Evolutionary conservation across 2,329 filamentous ascomycete species (phyloP).

Genomic region (Aureobasidium pullulans): DNA sequence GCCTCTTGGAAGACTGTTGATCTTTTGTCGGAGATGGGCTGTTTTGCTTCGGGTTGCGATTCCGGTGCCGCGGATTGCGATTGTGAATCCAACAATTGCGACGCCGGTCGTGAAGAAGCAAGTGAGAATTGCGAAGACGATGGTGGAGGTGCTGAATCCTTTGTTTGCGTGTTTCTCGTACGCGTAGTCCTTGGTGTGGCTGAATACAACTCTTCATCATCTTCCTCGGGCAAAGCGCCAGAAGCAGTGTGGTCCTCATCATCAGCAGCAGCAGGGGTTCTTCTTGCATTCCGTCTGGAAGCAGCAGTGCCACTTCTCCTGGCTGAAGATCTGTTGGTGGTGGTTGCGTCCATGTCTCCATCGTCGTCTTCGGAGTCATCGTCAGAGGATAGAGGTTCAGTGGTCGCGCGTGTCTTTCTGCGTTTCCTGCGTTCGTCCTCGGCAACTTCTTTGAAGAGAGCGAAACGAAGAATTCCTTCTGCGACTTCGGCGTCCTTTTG

Average conservation of each 20-base stretch:
- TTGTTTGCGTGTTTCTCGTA: conserved; percentile 23
- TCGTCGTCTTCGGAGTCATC: conserved; percentile 50
- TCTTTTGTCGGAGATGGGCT: conserved; percentile 53
- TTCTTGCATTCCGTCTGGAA: background rate
- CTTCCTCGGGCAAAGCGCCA: conserved; percentile 39
- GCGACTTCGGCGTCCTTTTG: conserved; percentile 82
- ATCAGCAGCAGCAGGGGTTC: conserved; percentile 11
- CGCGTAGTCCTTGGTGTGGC: conserved; percentile 36
- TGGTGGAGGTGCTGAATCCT: conserved; percentile 26
- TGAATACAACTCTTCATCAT: conserved; percentile 49
- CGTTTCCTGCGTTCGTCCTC: conserved; percentile 72
- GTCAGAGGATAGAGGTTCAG: conserved; percentile 48
- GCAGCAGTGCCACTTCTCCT: conserved; percentile 20
- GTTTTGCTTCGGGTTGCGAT: conserved; percentile 24
- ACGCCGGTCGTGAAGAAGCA: conserved; percentile 72
- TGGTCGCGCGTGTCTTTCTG: conserved; percentile 61
- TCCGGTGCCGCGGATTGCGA: conserved; percentile 16
- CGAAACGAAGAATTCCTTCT: conserved; percentile 85
- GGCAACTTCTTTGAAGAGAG: conserved; percentile 92
- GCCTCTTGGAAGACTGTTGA: conserved; percentile 69
- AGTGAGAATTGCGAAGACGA: conserved; percentile 58
- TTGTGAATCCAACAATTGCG: conserved; percentile 56
- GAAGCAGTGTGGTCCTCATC: conserved; percentile 21
- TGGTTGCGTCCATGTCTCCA: conserved; percentile 49
- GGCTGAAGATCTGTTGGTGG: conserved; percentile 25